phyloP scores from a whole-genome alignment of 768 basidiomycete genomes.

The Naganishia antarctica region DNA sequence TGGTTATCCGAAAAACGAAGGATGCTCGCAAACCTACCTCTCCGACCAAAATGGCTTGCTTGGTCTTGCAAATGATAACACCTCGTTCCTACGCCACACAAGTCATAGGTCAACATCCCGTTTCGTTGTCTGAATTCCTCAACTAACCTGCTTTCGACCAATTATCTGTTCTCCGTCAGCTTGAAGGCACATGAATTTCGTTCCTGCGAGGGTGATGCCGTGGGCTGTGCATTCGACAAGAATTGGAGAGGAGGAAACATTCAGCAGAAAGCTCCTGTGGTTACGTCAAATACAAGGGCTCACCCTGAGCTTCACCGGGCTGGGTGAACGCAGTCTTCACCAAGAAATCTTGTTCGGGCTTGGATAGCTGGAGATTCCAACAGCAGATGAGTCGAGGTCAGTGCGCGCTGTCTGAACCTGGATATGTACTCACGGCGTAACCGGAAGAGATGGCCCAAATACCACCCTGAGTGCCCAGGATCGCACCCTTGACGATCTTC shows the following conservation, averaged over 20 bases:
- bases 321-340: conserved; percentile 54
- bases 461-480: conserved; percentile 67
- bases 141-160: conserved; percentile 69
- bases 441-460: conserved; percentile 67
- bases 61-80: conserved; percentile 66
- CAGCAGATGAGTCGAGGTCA: not conserved
- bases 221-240: conserved; percentile 42
- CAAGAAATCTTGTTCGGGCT: conserved; percentile 63
- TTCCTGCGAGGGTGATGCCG: conserved; percentile 63
- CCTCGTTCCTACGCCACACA: conserved; percentile 68
- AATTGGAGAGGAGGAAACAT: not conserved
- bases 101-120: not conserved
- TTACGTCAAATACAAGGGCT: conserved; percentile 15
- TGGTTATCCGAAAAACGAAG: not conserved
- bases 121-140: not conserved
- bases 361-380: conserved; percentile 55
- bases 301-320: conserved; percentile 50
- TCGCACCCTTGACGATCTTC: conserved; percentile 71
- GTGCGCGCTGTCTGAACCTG: not conserved
- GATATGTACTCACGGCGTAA: conserved; percentile 55
- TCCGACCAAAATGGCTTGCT: conserved; percentile 74
- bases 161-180: conserved; percentile 59
- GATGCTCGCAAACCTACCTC: conserved; percentile 49
- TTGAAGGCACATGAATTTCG: conserved; percentile 69
- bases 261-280: not conserved